Conservation (phyloP, 768 basidiomycete genomes). For the Mycena chlorophos region DNA sequence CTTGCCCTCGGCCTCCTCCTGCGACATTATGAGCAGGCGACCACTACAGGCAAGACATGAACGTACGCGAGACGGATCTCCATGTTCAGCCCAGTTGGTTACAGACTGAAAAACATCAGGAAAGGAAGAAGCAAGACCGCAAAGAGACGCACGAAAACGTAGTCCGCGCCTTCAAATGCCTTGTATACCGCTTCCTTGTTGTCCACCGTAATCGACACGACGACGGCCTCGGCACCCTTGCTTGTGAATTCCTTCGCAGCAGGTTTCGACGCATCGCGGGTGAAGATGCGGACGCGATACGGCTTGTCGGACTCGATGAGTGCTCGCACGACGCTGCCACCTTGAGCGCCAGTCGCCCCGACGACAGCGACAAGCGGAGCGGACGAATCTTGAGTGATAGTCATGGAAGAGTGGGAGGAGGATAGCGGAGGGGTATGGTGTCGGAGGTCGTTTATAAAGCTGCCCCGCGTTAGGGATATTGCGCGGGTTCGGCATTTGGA, state of each 20-base stretch:
- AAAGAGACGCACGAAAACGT: not conserved
- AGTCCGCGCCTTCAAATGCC: not conserved
- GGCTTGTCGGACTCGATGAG: not conserved
- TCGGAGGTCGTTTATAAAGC: too few relatives aligned
- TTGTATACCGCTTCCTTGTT: not conserved
- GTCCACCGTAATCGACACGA: not conserved
- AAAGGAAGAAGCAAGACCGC: not conserved
- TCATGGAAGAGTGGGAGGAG: not conserved
- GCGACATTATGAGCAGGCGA: not conserved
- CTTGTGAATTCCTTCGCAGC: not conserved
- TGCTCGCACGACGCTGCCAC: not conserved
- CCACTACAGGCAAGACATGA: not conserved
- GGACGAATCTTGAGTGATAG: not conserved
- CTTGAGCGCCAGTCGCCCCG: not conserved
- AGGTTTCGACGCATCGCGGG: not conserved
- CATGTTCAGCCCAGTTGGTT: not conserved
- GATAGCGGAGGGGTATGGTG: too few relatives aligned
- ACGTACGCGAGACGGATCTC: not conserved
- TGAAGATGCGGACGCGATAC: not conserved
- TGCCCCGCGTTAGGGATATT: too few relatives aligned
- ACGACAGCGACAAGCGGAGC: slow-evolving; percentile 1
- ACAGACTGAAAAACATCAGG: not conserved
- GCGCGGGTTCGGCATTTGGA: too few relatives aligned
- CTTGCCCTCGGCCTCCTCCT: not conserved
- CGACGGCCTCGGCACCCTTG: not conserved